These are phyloP conservation scores for Rhynchospora pubera DNA, from an alignment of 176 grass and related monocot genomes.

Conservation along the genomic window DNA sequence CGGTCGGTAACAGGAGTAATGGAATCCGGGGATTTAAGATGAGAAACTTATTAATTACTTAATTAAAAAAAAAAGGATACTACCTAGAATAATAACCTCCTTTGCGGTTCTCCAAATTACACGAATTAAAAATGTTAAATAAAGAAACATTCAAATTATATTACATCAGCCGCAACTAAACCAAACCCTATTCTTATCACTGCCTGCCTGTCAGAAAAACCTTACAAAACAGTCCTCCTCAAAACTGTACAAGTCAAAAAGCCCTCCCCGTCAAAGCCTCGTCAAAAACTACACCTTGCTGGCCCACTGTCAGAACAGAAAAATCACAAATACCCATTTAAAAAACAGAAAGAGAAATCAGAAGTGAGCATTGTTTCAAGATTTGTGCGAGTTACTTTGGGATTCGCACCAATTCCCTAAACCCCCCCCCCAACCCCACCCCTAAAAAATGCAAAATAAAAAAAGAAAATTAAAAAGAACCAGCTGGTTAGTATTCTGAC, in stretches of 20 bases:
- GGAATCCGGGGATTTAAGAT: slow-evolving; percentile 28
- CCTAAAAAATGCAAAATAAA: neutral
- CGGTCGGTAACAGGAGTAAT: slow-evolving; percentile 1
- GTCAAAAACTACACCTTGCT: slow-evolving; percentile 23
- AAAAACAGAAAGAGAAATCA: neutral
- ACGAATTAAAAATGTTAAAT: slow-evolving; percentile 87
- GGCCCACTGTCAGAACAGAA: slow-evolving; percentile 15
- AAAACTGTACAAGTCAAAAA: slow-evolving; percentile 21
- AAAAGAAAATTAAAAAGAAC: neutral
- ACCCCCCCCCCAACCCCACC: neutral
- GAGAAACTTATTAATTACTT: slow-evolving; percentile 27
- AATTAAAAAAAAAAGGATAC: slow-evolving; percentile 24
- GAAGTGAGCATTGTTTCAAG: too few species aligned
- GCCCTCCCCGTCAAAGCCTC: neutral
- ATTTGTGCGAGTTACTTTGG: too few species aligned
- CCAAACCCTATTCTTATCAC: neutral
- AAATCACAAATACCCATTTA: slow-evolving; percentile 10
- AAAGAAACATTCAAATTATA: slow-evolving; percentile 32
- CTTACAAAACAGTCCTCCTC: slow-evolving; percentile 20
- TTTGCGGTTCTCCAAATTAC: slow-evolving; percentile 55
- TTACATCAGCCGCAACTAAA: slow-evolving; percentile 11
- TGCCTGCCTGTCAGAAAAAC: slow-evolving; percentile 15
- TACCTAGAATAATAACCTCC: slow-evolving; percentile 47
- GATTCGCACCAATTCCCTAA: neutral
- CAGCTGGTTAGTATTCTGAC: neutral